These are phyloP conservation scores for Citrus reticulata DNA, from an alignment of 345 rosid genomes.

Conservation along the genomic window DNA sequence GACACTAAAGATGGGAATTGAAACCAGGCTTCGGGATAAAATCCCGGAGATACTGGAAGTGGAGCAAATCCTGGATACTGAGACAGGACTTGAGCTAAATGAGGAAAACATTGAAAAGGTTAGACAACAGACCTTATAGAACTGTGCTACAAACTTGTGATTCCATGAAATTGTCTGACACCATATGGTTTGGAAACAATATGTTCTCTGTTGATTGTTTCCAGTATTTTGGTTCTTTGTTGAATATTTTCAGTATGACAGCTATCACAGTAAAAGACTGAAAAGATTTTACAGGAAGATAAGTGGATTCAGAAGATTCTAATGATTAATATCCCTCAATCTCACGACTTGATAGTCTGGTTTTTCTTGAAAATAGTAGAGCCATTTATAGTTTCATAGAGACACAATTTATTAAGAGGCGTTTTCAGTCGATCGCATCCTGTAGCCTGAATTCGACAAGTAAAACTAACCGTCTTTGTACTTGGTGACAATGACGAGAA, in stretches of 20 bases:
- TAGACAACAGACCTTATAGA: slow-evolving; percentile 2
- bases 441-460: neutral
- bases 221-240: neutral
- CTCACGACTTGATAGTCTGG: neutral
- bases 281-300: neutral
- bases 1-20: slow-evolving; percentile 96
- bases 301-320: neutral
- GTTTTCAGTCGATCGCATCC: neutral
- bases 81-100: slow-evolving; percentile 77
- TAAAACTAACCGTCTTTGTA: neutral
- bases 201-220: neutral
- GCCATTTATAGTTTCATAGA: neutral
- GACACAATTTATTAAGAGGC: neutral
- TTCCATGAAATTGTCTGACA: neutral
- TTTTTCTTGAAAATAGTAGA: neutral
- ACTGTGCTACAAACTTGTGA: neutral
- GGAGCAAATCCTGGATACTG: slow-evolving; percentile 81
- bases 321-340: neutral
- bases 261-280: neutral
- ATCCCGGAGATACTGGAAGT: slow-evolving; percentile 86
- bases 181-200: neutral
- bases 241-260: neutral
- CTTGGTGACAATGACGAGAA: neutral
- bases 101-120: slow-evolving; percentile 84
- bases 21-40: slow-evolving; percentile 79